Conservation (phyloP, 768 basidiomycete genomes). For the Lactarius sanguifluus region DNA sequence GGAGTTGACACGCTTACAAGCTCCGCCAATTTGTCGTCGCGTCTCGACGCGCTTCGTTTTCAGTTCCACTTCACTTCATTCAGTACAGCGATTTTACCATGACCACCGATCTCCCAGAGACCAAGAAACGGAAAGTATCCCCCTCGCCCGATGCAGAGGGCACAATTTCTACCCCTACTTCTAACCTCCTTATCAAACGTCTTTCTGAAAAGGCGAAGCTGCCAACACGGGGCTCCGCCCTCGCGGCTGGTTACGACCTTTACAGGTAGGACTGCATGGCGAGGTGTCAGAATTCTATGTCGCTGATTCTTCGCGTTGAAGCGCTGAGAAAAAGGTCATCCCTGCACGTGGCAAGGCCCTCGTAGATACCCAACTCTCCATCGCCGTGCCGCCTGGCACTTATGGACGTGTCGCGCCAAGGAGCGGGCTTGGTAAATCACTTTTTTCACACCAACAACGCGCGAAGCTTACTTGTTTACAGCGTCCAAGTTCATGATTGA, state of each 20-base stretch:
- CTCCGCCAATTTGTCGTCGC: slow-evolving; percentile 4
- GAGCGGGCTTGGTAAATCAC: slow-evolving; percentile 76
- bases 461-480: slow-evolving; percentile 35
- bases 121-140: slow-evolving; percentile 65
- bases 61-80: not conserved
- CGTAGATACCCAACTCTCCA: slow-evolving; percentile 86
- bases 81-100: slow-evolving; percentile 3
- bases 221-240: slow-evolving; percentile 82
- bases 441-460: not conserved
- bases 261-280: no score
- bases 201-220: slow-evolving; percentile 78
- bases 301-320: slow-evolving; percentile 34
- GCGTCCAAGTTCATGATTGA: slow-evolving; percentile 98
- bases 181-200: slow-evolving; percentile 76
- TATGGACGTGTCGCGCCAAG: slow-evolving; percentile 97
- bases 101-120: slow-evolving; percentile 22
- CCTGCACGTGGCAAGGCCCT: slow-evolving; percentile 92
- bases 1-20: slow-evolving; percentile 26
- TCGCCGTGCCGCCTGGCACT: slow-evolving; percentile 90
- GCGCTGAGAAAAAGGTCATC: slow-evolving; percentile 81
- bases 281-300: no score
- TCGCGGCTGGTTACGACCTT: slow-evolving; percentile 95
- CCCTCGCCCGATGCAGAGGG: slow-evolving; percentile 35
- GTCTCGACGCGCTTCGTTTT: slow-evolving; percentile 1
- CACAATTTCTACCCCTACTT: slow-evolving; percentile 39